Percentiles rank a stretch among this genome's conserved stretches.
These are phyloP conservation scores for Aspergillus viridinutans DNA, from an alignment of 2,329 filamentous ascomycete genomes.

Conservation along the genomic window DNA sequence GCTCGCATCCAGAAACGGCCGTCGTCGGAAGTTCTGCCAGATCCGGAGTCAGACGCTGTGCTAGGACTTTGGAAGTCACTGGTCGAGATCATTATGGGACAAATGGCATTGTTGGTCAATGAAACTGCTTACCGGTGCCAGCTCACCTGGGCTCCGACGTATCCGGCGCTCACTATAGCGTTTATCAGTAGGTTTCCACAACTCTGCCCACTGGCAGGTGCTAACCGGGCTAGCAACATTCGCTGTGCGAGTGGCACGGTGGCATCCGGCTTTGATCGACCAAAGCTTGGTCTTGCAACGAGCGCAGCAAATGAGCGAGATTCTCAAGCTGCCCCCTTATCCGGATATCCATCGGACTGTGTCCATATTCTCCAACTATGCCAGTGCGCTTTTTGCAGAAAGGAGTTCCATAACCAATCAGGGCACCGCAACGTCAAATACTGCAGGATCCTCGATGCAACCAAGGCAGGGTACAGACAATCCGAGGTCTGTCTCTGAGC, in stretches of 20 bases:
- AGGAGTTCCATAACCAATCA: conserved; percentile 12
- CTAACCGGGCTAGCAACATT: conserved; percentile 27
- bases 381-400: conserved; percentile 29
- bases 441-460: not conserved
- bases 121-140: conserved; percentile 33
- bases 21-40: conserved; percentile 18
- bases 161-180: conserved; percentile 31
- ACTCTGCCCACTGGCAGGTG: not conserved
- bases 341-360: conserved; percentile 38
- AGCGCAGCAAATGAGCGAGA: conserved; percentile 30
- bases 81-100: conserved; percentile 31
- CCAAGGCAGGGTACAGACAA: not conserved
- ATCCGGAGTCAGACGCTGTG: conserved; percentile 14
- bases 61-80: conserved; percentile 29
- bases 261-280: conserved; percentile 31
- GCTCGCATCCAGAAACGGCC: conserved; percentile 34
- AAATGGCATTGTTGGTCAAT: conserved; percentile 28
- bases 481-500: conserved; percentile 2
- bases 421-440: not conserved
- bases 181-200: conserved; percentile 30
- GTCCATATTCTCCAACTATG: conserved; percentile 35
- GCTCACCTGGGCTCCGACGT: conserved; percentile 32
- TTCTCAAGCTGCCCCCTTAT: conserved; percentile 33
- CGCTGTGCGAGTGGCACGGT: conserved; percentile 30
- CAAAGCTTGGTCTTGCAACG: conserved; percentile 27